Conservation (phyloP, 305 asterid genomes). For the Vinca major region DNA sequence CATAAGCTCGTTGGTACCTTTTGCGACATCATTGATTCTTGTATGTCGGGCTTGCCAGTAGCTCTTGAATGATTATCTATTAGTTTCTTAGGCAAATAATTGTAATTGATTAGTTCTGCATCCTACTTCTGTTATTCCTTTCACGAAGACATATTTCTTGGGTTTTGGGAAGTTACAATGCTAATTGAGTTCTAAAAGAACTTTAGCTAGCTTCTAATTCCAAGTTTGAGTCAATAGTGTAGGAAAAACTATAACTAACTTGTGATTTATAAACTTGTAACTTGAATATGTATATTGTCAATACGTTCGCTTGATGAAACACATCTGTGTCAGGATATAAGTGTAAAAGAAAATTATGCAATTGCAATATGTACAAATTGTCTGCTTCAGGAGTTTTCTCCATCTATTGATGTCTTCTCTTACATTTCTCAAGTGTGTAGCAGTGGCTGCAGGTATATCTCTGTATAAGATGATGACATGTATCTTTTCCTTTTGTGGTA, state of each 20-base stretch:
- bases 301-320: not conserved
- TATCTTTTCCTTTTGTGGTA: not conserved
- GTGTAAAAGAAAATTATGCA: not conserved
- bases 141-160: not conserved
- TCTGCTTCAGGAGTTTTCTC: not conserved
- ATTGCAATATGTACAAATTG: not conserved
- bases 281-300: not conserved
- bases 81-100: not conserved
- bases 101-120: not conserved
- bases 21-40: not conserved
- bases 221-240: not conserved
- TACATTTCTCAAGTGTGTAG: not conserved
- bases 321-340: not conserved
- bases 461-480: not conserved
- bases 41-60: not conserved
- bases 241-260: not conserved
- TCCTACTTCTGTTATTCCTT: not conserved
- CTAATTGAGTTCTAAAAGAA: not conserved
- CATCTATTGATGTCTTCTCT: not conserved
- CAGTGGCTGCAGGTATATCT: not conserved
- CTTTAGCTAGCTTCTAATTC: not conserved
- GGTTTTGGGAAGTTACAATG: not conserved
- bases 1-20: slow-evolving; percentile 2
- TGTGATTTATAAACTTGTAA: not conserved
- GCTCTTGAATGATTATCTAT: not conserved